These are phyloP conservation scores for Candida hispaniensis DNA, from an alignment of 805 yeast genomes.

Conservation along the genomic window DNA sequence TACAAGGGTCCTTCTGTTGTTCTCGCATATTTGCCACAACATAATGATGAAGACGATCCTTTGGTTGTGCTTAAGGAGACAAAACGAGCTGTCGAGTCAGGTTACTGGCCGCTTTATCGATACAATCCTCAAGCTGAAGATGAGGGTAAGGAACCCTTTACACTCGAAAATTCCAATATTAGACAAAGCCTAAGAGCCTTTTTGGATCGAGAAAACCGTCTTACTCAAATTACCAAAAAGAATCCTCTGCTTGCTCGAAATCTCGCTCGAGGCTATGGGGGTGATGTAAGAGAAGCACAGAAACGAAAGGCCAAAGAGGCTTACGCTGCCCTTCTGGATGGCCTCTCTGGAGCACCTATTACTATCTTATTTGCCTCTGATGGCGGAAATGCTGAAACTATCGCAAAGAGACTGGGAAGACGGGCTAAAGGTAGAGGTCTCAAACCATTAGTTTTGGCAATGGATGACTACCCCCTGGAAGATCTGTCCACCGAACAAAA, in stretches of 20 bases:
- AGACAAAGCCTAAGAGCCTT: slow-evolving; percentile 67
- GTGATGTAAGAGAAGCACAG: slow-evolving; percentile 49
- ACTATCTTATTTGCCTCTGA: slow-evolving; percentile 83
- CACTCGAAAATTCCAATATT: slow-evolving; percentile 74
- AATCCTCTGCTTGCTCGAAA: slow-evolving; percentile 71
- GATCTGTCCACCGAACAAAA: slow-evolving; percentile 63
- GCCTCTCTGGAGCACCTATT: slow-evolving; percentile 84
- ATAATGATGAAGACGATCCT: slow-evolving; percentile 48
- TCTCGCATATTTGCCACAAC: slow-evolving; percentile 78
- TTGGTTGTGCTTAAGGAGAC: slow-evolving; percentile 74
- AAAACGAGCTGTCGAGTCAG: slow-evolving; percentile 79
- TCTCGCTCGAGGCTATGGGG: slow-evolving; percentile 51
- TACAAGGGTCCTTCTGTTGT: slow-evolving; percentile 87
- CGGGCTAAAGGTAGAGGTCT: slow-evolving; percentile 75
- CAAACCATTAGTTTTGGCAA: slow-evolving; percentile 50
- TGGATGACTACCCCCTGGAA: slow-evolving; percentile 64
- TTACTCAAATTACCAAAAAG: slow-evolving; percentile 60
- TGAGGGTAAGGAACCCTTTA: slow-evolving; percentile 47
- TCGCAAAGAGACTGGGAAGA: slow-evolving; percentile 68
- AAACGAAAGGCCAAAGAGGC: slow-evolving; percentile 64
- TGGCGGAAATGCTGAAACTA: slow-evolving; percentile 76
- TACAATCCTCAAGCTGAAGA: slow-evolving; percentile 54
- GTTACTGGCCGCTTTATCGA: slow-evolving; percentile 94
- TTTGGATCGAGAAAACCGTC: slow-evolving; percentile 80
- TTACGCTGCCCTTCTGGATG: slow-evolving; percentile 64